Conservation (phyloP, 768 basidiomycete species). For the Auriculariales sp. region DNA sequence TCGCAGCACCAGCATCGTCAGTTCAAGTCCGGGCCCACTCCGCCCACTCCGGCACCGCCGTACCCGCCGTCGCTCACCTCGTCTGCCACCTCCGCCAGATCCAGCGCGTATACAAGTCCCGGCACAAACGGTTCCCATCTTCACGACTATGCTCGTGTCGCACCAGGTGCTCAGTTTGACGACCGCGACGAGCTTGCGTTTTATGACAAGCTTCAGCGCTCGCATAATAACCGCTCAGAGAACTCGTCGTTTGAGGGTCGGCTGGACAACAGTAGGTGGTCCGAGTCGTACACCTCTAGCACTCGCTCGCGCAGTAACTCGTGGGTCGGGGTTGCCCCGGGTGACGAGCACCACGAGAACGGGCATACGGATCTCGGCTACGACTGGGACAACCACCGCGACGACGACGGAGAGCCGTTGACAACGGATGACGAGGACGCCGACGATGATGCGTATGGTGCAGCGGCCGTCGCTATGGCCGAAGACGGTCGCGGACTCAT, state of each 20-base stretch:
- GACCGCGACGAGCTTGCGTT: neutral
- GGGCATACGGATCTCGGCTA: neutral
- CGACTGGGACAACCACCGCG: constrained; percentile 15
- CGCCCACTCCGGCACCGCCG: constrained; percentile 21
- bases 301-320: neutral
- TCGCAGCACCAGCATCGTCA: neutral
- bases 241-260: constrained; percentile 14
- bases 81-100: constrained; percentile 55
- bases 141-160: constrained; percentile 38
- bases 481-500: constrained; percentile 80
- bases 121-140: constrained; percentile 25
- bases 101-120: constrained; percentile 64
- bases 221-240: constrained; percentile 28
- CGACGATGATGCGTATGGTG: constrained; percentile 38
- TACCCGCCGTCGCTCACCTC: constrained; percentile 59
- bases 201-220: no score
- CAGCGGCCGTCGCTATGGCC: constrained; percentile 62
- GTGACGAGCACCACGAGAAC: neutral
- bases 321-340: neutral
- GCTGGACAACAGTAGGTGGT: constrained; percentile 23
- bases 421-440: constrained; percentile 26
- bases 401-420: constrained; percentile 23
- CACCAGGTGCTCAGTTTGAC: neutral
- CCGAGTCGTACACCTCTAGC: constrained; percentile 4
- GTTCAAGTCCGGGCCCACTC: neutral